These are phyloP conservation scores for Boletus coccyginus DNA, from an alignment of 768 basidiomycete genomes.

Conservation along the genomic window DNA sequence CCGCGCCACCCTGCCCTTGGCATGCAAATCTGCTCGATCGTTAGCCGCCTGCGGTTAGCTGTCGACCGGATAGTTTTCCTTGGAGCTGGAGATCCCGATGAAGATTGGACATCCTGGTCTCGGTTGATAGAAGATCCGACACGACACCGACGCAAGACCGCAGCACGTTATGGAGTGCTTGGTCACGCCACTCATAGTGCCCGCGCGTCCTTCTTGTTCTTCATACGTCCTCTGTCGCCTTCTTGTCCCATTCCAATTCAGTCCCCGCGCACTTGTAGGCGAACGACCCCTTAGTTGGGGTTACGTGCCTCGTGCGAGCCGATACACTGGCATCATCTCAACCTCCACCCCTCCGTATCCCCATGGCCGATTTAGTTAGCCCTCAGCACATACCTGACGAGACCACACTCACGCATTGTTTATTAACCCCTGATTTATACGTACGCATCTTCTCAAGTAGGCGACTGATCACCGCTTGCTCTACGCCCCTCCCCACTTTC, in stretches of 20 bases:
- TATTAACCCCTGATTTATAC: constrained; percentile 44
- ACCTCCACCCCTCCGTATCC: constrained; percentile 22
- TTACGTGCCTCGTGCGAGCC: constrained; percentile 76
- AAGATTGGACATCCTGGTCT: constrained; percentile 50
- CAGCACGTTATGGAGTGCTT: constrained; percentile 51
- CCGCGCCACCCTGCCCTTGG: constrained; percentile 50
- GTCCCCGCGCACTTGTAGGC: constrained; percentile 59
- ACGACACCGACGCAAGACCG: constrained; percentile 74
- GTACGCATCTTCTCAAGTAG: constrained; percentile 25
- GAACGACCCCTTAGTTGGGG: constrained; percentile 82
- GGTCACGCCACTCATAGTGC: constrained; percentile 47
- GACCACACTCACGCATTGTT: constrained; percentile 37
- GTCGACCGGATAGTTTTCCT: constrained; percentile 12
- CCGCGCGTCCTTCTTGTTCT: constrained; percentile 48
- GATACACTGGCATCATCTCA: constrained; percentile 63
- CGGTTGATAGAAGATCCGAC: constrained; percentile 51
- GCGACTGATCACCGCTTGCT: constrained; percentile 49
- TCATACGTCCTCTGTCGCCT: constrained; percentile 37
- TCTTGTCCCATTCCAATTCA: constrained; percentile 49
- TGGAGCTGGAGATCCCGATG: constrained; percentile 38
- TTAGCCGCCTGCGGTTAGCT: constrained; percentile 45
- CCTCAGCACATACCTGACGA: constrained; percentile 23
- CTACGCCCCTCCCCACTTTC: constrained; percentile 17
- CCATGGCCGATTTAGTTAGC: constrained; percentile 24
- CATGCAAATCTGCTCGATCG: constrained; percentile 25